phyloP scores from a whole-genome alignment of 1,284 basidiomycete species.

The Cryptococcus sp. region DNA sequence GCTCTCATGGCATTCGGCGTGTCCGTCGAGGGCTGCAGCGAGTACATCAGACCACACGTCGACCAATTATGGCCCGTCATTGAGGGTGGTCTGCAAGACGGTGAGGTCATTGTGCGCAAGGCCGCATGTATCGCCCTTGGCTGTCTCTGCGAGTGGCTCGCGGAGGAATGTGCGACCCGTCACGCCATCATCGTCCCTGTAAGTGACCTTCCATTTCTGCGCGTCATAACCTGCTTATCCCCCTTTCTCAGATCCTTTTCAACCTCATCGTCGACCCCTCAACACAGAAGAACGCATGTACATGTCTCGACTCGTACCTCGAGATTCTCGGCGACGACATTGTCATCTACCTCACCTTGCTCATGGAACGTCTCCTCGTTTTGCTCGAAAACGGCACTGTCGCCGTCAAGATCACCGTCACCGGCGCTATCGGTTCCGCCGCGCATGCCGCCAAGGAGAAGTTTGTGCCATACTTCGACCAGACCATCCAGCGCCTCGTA shows the following conservation, averaged over 20 bases:
- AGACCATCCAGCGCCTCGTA: slow-evolving; percentile 85
- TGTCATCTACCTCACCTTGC: slow-evolving; percentile 85
- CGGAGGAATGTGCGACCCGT: slow-evolving; percentile 85
- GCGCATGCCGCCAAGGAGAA: slow-evolving; percentile 94
- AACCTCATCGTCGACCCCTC: slow-evolving; percentile 81
- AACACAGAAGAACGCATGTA: slow-evolving; percentile 91
- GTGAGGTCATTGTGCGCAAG: slow-evolving; percentile 83
- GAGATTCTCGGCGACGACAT: slow-evolving; percentile 88
- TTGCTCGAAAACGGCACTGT: slow-evolving; percentile 85
- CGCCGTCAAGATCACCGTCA: slow-evolving; percentile 90
- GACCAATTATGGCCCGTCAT: slow-evolving; percentile 91
- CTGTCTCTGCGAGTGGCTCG: slow-evolving; percentile 97
- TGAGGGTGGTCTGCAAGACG: slow-evolving; percentile 83
- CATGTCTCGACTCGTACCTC: slow-evolving; percentile 92
- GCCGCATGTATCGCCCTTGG: slow-evolving; percentile 93
- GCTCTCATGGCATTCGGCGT: slow-evolving; percentile 97
- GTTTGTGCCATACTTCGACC: slow-evolving; percentile 93
- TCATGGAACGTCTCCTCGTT: slow-evolving; percentile 92
- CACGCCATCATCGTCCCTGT: slow-evolving; percentile 86
- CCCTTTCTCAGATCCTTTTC: slow-evolving; percentile 69
- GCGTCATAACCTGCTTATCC: slow-evolving; percentile 3
- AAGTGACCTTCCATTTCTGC: slow-evolving; percentile 40
- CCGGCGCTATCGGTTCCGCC: slow-evolving; percentile 96
- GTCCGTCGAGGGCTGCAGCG: slow-evolving; percentile 95
- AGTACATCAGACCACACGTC: slow-evolving; percentile 96